phyloP scores from a whole-genome alignment of 1,284 basidiomycete species.

The Chondrostereum purpureum region DNA sequence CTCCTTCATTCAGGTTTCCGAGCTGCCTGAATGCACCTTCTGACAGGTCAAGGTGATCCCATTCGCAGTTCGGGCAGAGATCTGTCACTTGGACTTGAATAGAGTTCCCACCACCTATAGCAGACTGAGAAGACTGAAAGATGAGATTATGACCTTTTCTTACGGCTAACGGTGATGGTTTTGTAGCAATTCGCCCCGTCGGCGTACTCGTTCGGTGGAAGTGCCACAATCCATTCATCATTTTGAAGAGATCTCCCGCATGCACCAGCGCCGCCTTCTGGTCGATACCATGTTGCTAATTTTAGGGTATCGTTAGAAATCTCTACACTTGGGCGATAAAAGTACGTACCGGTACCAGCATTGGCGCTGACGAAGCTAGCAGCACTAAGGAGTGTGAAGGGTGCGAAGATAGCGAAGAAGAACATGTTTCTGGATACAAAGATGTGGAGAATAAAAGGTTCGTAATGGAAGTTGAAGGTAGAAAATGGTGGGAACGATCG shows the following conservation, averaged over 20 bases:
- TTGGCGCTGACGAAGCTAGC: neutral
- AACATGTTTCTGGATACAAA: too few relatives aligned
- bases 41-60: constrained; percentile 34
- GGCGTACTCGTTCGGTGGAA: constrained; percentile 3
- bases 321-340: neutral
- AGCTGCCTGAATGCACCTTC: constrained; percentile 33
- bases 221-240: constrained; percentile 7
- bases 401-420: too few relatives aligned
- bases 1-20: constrained; percentile 17
- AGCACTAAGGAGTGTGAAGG: too few relatives aligned
- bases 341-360: neutral
- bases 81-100: constrained; percentile 34
- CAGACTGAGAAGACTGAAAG: too few relatives aligned
- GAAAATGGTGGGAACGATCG: too few relatives aligned
- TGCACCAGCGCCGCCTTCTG: constrained; percentile 7
- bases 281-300: constrained; percentile 9
- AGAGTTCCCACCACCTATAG: constrained; percentile 25
- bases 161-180: constrained; percentile 6
- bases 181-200: constrained; percentile 8
- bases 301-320: neutral
- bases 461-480: too few relatives aligned
- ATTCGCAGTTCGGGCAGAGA: constrained; percentile 33
- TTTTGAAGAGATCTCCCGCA: constrained; percentile 8
- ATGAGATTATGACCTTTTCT: too few relatives aligned
- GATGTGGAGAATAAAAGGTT: too few relatives aligned